phyloP scores from a whole-genome alignment of 768 basidiomycete genomes.

The Lanmaoa pseudosensibilis region DNA sequence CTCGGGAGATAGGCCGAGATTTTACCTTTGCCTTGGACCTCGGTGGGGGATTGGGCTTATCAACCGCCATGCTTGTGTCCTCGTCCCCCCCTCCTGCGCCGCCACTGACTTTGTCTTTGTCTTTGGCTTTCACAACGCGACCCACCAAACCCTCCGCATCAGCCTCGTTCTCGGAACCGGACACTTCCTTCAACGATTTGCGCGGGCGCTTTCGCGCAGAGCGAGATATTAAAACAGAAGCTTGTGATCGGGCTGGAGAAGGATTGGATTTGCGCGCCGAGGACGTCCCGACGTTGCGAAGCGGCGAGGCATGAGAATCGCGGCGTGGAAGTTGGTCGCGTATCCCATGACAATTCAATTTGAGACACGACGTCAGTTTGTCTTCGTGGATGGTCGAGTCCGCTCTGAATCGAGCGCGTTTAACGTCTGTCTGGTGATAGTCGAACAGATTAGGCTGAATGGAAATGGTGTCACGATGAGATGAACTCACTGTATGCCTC shows the following conservation, averaged over 20 bases:
- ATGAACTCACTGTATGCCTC: constrained; percentile 56
- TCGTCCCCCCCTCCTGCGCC: not conserved
- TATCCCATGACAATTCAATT: constrained; percentile 53
- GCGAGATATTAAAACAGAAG: constrained; percentile 3
- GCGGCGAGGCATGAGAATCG: not conserved
- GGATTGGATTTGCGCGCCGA: constrained; percentile 24
- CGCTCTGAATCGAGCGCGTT: constrained; percentile 75
- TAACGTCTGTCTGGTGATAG: constrained; percentile 56
- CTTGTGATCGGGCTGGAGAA: constrained; percentile 27
- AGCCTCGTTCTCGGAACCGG: constrained; percentile 21
- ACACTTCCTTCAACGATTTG: constrained; percentile 20
- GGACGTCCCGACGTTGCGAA: constrained; percentile 5
- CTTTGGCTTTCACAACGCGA: constrained; percentile 9
- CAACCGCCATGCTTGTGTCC: constrained; percentile 10
- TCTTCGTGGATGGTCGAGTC: constrained; percentile 68
- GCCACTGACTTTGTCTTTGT: not conserved
- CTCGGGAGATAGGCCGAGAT: constrained; percentile 14
- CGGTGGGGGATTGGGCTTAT: constrained; percentile 4
- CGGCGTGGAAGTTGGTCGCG: constrained; percentile 20
- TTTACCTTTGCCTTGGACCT: constrained; percentile 15
- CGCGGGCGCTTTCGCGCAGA: constrained; percentile 27
- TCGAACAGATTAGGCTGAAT: not conserved
- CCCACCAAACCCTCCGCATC: constrained; percentile 9
- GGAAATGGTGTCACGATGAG: not conserved
- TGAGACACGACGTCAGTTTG: constrained; percentile 62